Base-by-base conservation (phyloP, 1,284 basidiomycete genomes). In the Agroathelia rolfsii region DNA sequence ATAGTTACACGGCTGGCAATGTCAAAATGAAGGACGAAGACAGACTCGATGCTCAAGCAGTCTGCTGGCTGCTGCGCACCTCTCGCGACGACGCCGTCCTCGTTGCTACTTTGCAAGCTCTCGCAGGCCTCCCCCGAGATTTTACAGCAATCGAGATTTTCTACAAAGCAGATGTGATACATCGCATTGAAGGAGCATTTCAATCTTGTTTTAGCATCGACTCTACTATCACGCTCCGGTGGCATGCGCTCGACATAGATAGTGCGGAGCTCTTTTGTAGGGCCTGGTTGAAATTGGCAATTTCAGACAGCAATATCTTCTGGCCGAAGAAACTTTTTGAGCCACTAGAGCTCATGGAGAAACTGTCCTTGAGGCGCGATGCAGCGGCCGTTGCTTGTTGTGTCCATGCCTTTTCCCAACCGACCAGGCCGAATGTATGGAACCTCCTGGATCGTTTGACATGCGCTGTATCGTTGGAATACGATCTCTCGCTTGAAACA, bases 201-300 rank as follows among this genome's bases (percentile, higher is more conserved):
- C 46, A 54, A 29, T 39, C 37, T 22, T 60, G 59, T 39, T 61
- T 59, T 29, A 50, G 57, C 22, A 50, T 53, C 28, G 59, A 61
- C 38, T 51, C 46, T 8, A 56, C 56, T 5, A 42, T 56, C 7
- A 55, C 53, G 34, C 39, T 50, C 8, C 48, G 55, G 20, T 63
- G 61, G 56, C 50, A 58, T 32, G 42, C 59, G 3, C 41, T 48
- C 3, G 53, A 63, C 30, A 36, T 52, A 1, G 47, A 54, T 5
- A 45, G 36, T 4, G 59, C 59, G 8, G 51, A 47, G 36, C 42
- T 53, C 22, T 60, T 56, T 34, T 62, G 59, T 40, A 52, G 55
- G 15, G 53, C 58, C 11, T 62, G 60, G 60, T 50, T 62, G 37
- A 48, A 50, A 16, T 40, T 61, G 36, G 59, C 55, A 1, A 50